A percentile compares a stretch with the other conserved stretches of the same genome.
Evolutionary conservation across 2,329 filamentous ascomycete species (phyloP).

Genomic region (Diaporthe sp.): DNA sequence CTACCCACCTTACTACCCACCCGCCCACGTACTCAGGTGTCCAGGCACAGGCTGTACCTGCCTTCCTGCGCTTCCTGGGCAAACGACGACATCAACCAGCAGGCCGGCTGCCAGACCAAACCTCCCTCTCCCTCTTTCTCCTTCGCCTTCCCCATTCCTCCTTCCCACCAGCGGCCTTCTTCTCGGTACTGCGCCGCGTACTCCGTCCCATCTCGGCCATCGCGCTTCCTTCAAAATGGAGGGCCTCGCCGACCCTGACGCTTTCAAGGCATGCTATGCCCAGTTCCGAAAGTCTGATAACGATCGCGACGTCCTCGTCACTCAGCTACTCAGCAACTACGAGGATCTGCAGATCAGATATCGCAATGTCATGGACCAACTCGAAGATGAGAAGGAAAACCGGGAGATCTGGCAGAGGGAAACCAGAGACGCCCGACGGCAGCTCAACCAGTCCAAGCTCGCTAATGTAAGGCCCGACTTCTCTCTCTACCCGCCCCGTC

Average conservation of each 20-base stretch:
- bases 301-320: slow-evolving; percentile 30
- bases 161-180: not conserved
- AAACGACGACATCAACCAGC: slow-evolving; percentile 6
- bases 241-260: slow-evolving; percentile 13
- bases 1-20: too few relatives aligned
- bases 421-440: slow-evolving; percentile 27
- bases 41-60: too few relatives aligned
- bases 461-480: slow-evolving; percentile 19
- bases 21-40: too few relatives aligned
- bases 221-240: slow-evolving; percentile 23
- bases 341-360: slow-evolving; percentile 25
- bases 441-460: slow-evolving; percentile 27
- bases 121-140: not conserved
- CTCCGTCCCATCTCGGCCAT: not conserved
- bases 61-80: not conserved
- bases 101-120: not conserved
- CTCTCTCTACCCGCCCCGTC: not conserved
- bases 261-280: slow-evolving; percentile 34
- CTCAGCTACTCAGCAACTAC: slow-evolving; percentile 29
- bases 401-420: slow-evolving; percentile 32
- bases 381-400: slow-evolving; percentile 32
- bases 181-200: not conserved
- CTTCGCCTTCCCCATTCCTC: not conserved
- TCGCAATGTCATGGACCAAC: not conserved
- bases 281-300: slow-evolving; percentile 28